Evolutionary conservation across 352 stramenopile genomes (phyloP).

Genomic region (Blastocystis sp.): DNA sequence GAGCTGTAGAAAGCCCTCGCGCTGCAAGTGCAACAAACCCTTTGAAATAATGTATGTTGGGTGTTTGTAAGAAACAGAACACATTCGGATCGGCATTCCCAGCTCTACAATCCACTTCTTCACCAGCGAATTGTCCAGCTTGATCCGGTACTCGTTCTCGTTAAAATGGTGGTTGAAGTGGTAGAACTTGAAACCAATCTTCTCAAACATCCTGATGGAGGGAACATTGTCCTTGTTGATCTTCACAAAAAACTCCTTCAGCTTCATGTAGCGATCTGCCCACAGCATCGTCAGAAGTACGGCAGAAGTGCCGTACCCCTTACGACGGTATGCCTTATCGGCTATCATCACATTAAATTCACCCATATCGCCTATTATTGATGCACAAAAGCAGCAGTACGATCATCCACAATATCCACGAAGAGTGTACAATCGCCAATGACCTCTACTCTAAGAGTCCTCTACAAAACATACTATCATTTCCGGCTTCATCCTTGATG

Average conservation of each 20-base stretch:
- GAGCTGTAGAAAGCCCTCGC: no score
- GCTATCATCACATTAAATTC: constrained; percentile 63
- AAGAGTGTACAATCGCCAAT: constrained; percentile 43
- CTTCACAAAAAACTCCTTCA: constrained; percentile 61
- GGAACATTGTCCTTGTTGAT: constrained; percentile 59
- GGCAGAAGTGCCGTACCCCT: constrained; percentile 23
- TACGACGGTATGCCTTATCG: constrained; percentile 52
- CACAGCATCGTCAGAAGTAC: constrained; percentile 59
- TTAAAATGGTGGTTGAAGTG: constrained; percentile 45
- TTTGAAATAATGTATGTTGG: not conserved
- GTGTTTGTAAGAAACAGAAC: not conserved
- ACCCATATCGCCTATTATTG: constrained; percentile 48
- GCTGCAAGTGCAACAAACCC: no score
- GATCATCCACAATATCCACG: constrained; percentile 53
- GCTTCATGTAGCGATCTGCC: constrained; percentile 33
- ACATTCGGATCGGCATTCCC: constrained; percentile 22
- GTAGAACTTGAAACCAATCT: constrained; percentile 49
- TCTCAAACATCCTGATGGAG: constrained; percentile 60
- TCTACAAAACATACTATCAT: not conserved
- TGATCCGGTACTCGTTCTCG: constrained; percentile 46
- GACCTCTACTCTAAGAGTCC: not conserved
- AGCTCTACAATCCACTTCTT: constrained; percentile 43
- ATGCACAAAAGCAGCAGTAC: not conserved
- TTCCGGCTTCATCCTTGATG: constrained; percentile 47
- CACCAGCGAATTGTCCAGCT: constrained; percentile 11